Evolutionary conservation across 805 yeast genomes (phyloP).

Genomic region (Lipomyces sp.): DNA sequence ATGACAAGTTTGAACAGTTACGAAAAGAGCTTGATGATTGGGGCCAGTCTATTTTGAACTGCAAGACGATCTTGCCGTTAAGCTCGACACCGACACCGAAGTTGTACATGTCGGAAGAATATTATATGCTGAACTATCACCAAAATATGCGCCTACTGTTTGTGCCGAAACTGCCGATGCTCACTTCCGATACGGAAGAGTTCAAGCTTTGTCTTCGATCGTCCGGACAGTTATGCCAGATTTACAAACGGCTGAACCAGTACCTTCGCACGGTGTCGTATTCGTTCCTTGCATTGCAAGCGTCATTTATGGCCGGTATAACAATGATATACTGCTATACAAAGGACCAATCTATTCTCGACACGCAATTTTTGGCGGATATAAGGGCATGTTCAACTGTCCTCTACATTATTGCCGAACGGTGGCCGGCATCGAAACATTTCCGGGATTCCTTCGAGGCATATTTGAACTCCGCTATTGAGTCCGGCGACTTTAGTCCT

Average conservation of each 20-base stretch:
- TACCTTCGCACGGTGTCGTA: slow-evolving; percentile 31
- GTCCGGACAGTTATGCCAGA: slow-evolving; percentile 34
- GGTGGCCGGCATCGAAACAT: slow-evolving; percentile 36
- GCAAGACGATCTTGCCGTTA: slow-evolving; percentile 23
- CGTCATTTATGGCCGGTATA: slow-evolving; percentile 36
- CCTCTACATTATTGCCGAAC: slow-evolving; percentile 32
- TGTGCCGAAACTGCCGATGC: slow-evolving; percentile 34
- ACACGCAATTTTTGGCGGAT: slow-evolving; percentile 32
- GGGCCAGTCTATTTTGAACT: slow-evolving; percentile 24
- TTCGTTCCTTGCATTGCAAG: slow-evolving; percentile 33
- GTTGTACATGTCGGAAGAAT: slow-evolving; percentile 30
- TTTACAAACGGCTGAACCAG: slow-evolving; percentile 35
- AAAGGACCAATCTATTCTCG: slow-evolving; percentile 31
- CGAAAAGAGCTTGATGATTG: slow-evolving; percentile 31
- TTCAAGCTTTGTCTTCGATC: slow-evolving; percentile 31
- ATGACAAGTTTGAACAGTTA: slow-evolving; percentile 24
- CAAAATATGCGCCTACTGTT: slow-evolving; percentile 30
- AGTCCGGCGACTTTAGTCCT: slow-evolving; percentile 22
- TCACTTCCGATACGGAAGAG: slow-evolving; percentile 33
- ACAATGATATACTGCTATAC: slow-evolving; percentile 36
- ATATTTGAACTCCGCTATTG: slow-evolving; percentile 30
- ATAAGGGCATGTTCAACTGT: slow-evolving; percentile 36
- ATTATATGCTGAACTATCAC: slow-evolving; percentile 33
- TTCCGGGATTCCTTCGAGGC: slow-evolving; percentile 34
- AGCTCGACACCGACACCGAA: slow-evolving; percentile 29